Evolutionary conservation across 2,329 filamentous ascomycete genomes (phyloP), one percentile per base, ranked within the genome.

Genomic region (Lasiodiplodia hormozganensis): DNA sequence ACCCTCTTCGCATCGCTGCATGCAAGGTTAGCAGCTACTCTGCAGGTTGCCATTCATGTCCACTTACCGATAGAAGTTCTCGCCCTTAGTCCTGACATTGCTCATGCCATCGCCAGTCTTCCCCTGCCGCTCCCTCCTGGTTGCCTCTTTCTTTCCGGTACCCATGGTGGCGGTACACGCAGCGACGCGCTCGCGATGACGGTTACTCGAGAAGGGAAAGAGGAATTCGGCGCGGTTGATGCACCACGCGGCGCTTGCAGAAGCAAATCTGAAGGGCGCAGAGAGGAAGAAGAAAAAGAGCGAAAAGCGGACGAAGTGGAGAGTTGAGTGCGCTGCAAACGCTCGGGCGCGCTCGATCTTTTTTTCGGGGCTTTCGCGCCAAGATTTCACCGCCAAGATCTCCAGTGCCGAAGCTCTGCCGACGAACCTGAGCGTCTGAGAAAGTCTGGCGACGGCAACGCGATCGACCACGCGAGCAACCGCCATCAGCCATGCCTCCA

Each of bases 51-150:
- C 28, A 36, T n/a, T n/a, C 52, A 36, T 70, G 60, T 4, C 2
- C 28, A 38, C 85, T 72, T 84, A 91, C 86, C 92, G 89, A 85
- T 98, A 98, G 84, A 98, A 99, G 85, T 98, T 98, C 86, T 98
- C 95, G 83, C 96, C 96, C 84, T 99, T 99, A 75, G 89, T 86
- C 76, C 90, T 93, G 77, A 98, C 92, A 83, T 98, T 98, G 76
- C 84, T 89, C 88, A 97, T 93, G 79, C 93, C 93, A 88, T 96
- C 91, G 73, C 88, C 88, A 62, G 87, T 88, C 84, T 94, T 95
- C 74, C 93, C 93, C 87, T 97, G 90, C 80, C 94, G 92, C 84
- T 87, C 87, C 80, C 92, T 91, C 83, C 95, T 90, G 80, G 85
- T 87, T 72, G 89, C 89, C 83, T 98, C 95, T 82, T 97, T 97